Evolutionary conservation across 352 stramenopile genomes (phyloP).

Genomic region (Phytophthora sp.): DNA sequence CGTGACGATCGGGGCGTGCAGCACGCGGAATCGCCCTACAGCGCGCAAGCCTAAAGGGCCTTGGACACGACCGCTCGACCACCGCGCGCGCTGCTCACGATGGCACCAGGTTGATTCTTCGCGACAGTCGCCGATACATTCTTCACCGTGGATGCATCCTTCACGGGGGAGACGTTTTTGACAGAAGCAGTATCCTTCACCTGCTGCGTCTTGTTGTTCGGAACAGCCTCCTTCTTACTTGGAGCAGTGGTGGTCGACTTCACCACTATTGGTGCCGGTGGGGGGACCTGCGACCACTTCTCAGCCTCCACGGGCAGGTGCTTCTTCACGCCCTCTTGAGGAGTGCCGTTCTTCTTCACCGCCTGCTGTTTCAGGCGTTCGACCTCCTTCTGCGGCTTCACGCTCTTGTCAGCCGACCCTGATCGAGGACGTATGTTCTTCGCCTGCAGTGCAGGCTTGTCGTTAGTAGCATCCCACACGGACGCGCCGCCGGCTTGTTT

Average conservation of each 20-base stretch:
- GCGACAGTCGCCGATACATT: not conserved
- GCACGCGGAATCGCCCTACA: too few relatives aligned
- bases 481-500: slow-evolving; percentile 19
- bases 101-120: slow-evolving; percentile 9
- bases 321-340: slow-evolving; percentile 15
- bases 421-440: slow-evolving; percentile 21
- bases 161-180: slow-evolving; percentile 8
- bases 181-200: not conserved
- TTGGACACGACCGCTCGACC: slow-evolving; percentile 6
- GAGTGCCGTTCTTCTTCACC: slow-evolving; percentile 10
- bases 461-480: slow-evolving; percentile 18
- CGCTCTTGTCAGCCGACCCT: not conserved
- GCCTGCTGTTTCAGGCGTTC: not conserved
- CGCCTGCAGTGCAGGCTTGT: slow-evolving; percentile 15
- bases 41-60: not conserved
- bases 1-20: too few relatives aligned
- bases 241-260: slow-evolving; percentile 4
- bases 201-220: slow-evolving; percentile 4
- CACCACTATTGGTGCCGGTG: slow-evolving; percentile 8
- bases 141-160: slow-evolving; percentile 14
- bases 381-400: slow-evolving; percentile 5
- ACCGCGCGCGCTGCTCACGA: slow-evolving; percentile 16
- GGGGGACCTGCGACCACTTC: slow-evolving; percentile 11
- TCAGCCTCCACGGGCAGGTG: slow-evolving; percentile 15
- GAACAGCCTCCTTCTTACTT: slow-evolving; percentile 5